Evolutionary conservation across 2,329 filamentous ascomycete species (phyloP), one percentile per base, ranked within the genome.

Genomic region (Ceratocystis papillata): DNA sequence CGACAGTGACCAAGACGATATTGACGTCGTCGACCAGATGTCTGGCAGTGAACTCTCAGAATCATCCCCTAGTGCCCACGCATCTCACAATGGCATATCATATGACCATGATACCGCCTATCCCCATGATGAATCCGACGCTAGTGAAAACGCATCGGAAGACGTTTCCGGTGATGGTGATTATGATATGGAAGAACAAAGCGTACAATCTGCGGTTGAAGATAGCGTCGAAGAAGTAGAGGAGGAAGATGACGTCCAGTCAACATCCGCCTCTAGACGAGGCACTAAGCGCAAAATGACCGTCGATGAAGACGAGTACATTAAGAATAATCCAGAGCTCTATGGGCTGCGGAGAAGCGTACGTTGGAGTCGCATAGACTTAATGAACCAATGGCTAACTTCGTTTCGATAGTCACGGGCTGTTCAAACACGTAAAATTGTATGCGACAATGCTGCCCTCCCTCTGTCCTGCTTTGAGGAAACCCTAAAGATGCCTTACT

Each of bases 301-400:
- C 73, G 74, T 83, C 46, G 85, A 87, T 63, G 89, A 94, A 71
- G 87, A 94, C 67, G 87, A 91, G 60, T 92, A 86, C 73, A 96
- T 97, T 71, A 83, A 87, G 72, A 88, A 90, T 73, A 96, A 99
- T 72, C 94, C 94, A 57, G 91, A 96, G 77, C 80, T 99, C 7
- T 99, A 97, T 78, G 94, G 94, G 61, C 81, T 99, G 70, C 86
- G 94, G 71, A 85, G 94, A 78, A 99, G 94, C 79, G 92, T 94
- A 86, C 69, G 88, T 62, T 63, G 22, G 28, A 64, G n/a, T 67
- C 44, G 65, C 62, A n/a, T 64, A 25, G 10, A 20, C 60, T 57
- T 63, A 28, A 41, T 63, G 12, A 22, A 46, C 28, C 15, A 33
- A 12, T 62, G 53, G 33, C 62, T 69, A 63, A 66, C 45, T n/a